phyloP scores from a whole-genome alignment of 768 basidiomycete species.

The Podaxis carcinomalis region DNA sequence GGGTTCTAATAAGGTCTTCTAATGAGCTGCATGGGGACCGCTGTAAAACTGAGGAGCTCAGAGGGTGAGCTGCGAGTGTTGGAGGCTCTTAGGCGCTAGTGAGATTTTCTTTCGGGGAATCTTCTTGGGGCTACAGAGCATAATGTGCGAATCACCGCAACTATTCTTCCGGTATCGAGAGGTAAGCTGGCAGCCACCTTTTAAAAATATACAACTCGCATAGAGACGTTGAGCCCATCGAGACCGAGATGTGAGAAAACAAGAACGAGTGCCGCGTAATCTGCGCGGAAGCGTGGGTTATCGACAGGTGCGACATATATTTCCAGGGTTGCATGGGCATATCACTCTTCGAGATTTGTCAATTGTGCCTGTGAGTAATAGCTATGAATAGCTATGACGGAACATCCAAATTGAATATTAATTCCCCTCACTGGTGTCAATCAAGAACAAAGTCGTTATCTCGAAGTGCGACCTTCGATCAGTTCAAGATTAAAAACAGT shows the following conservation, averaged over 20 bases:
- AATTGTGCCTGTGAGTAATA: not conserved
- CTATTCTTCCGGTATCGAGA: not conserved
- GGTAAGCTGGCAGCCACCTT: not conserved
- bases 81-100: not conserved
- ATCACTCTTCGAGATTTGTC: not conserved
- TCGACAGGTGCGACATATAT: not conserved
- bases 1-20: conserved; percentile 11
- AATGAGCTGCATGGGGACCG: not conserved
- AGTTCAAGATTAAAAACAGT: no score
- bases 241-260: not conserved
- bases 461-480: not conserved
- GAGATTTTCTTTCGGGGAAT: not conserved
- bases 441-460: not conserved
- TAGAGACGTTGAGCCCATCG: not conserved
- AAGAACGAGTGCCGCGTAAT: not conserved
- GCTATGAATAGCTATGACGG: not conserved
- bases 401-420: not conserved
- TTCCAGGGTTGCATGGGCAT: not conserved
- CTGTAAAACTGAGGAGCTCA: not conserved
- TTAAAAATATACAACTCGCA: not conserved
- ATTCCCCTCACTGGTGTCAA: not conserved
- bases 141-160: not conserved
- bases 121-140: not conserved
- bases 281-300: not conserved
- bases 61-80: not conserved